These are phyloP conservation scores for Tolypocladium guangdongense DNA, from an alignment of 2,329 filamentous ascomycete genomes.

Conservation along the genomic window DNA sequence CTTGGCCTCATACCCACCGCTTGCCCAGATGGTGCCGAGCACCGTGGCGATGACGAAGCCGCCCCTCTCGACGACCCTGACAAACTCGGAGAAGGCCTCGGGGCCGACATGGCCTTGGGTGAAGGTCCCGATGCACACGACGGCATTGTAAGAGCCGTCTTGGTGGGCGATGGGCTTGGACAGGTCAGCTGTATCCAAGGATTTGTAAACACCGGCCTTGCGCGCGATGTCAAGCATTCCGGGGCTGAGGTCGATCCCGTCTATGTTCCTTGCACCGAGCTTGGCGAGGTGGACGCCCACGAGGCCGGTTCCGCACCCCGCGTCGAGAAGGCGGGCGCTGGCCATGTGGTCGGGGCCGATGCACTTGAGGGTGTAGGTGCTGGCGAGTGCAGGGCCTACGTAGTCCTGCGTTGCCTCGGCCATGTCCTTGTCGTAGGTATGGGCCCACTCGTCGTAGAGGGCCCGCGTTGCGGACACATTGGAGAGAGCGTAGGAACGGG, in stretches of 20 bases:
- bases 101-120: constrained; percentile 45
- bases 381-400: constrained; percentile 27
- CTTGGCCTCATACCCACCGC: constrained; percentile 34
- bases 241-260: constrained; percentile 40
- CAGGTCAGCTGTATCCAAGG: constrained; percentile 34
- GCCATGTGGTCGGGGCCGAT: constrained; percentile 14
- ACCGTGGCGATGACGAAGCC: constrained; percentile 41
- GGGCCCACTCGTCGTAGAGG: constrained; percentile 26
- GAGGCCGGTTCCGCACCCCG: constrained; percentile 45
- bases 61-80: constrained; percentile 32
- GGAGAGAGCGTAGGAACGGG: constrained; percentile 15
- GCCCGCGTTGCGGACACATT: constrained; percentile 13
- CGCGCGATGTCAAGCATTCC: constrained; percentile 42
- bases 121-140: constrained; percentile 43
- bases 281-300: constrained; percentile 35
- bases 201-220: constrained; percentile 34
- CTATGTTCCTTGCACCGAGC: constrained; percentile 31
- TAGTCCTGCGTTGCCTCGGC: constrained; percentile 26
- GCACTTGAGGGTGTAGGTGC: constrained; percentile 21
- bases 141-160: constrained; percentile 34
- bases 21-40: constrained; percentile 36
- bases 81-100: constrained; percentile 35
- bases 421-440: constrained; percentile 22
- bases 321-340: constrained; percentile 33
- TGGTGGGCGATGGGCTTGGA: constrained; percentile 27